A percentile compares a stretch with the other conserved stretches of the same genome.
Evolutionary conservation across 78 protist species (phyloP).

Genomic region (Parvularia atlantis): DNA sequence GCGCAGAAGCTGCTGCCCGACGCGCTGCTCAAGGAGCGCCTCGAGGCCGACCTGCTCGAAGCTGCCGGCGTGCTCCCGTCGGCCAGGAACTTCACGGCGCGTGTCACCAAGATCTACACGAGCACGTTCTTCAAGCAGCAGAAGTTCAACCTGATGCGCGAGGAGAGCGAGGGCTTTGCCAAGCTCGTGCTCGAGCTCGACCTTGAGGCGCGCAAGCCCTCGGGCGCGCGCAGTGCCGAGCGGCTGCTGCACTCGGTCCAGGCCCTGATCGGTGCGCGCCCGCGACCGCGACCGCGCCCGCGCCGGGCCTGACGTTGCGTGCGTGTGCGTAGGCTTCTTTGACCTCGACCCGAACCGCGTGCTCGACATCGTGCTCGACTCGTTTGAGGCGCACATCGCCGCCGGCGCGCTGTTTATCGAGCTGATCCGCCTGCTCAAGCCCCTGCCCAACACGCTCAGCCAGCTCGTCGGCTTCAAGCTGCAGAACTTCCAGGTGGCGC

Average conservation of each 20-base stretch:
- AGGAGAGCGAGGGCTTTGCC: constrained; percentile 49
- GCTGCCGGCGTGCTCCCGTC: too few species aligned
- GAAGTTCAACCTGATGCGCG: constrained; percentile 50
- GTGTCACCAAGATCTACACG: too few species aligned
- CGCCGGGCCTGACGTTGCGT: too few species aligned
- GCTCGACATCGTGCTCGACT: constrained; percentile 28
- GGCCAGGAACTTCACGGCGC: too few species aligned
- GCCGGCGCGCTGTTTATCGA: not conserved
- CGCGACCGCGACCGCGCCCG: too few species aligned
- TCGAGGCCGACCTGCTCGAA: too few species aligned
- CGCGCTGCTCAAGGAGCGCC: too few species aligned
- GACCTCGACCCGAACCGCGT: constrained; percentile 57
- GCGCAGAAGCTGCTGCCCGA: too few species aligned
- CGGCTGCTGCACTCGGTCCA: too few species aligned
- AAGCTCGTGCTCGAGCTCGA: constrained; percentile 18
- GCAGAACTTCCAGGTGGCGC: not conserved
- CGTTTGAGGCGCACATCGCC: not conserved
- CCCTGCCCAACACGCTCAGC: not conserved
- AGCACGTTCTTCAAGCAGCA: constrained; percentile 15
- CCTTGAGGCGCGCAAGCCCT: too few species aligned
- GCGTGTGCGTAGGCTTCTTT: constrained; percentile 25
- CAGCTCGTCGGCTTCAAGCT: constrained; percentile 38
- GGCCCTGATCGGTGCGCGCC: too few species aligned
- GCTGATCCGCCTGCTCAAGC: not conserved
- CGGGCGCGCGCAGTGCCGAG: too few species aligned